Percentiles rank a stretch among this genome's conserved stretches.
These are phyloP conservation scores for Calonectria henricotiae DNA, from an alignment of 2,329 filamentous ascomycete species.

Conservation along the genomic window DNA sequence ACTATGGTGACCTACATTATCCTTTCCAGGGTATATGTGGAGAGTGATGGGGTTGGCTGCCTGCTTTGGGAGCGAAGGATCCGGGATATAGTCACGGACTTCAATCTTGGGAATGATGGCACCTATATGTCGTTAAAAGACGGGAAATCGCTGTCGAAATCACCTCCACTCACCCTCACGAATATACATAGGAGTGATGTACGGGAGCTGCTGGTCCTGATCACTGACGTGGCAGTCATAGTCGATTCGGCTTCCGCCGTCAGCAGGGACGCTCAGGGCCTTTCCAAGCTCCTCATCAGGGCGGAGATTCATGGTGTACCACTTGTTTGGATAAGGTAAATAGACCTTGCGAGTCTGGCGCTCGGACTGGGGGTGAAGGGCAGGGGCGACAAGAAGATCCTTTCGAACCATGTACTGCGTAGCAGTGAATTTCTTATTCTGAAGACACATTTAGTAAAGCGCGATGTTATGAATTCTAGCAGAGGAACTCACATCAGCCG, in stretches of 20 bases:
- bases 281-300: conserved; percentile 5
- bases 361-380: conserved; percentile 2
- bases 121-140: background rate
- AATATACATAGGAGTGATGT: conserved; percentile 27
- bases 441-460: background rate
- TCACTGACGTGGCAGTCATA: conserved; percentile 16
- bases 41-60: conserved; percentile 21
- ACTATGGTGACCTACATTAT: background rate
- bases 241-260: conserved; percentile 17
- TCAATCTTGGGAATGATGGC: conserved; percentile 26
- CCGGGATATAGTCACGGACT: conserved; percentile 14
- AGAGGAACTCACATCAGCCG: background rate
- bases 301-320: conserved; percentile 23
- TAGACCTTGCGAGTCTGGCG: conserved; percentile 3
- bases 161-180: conserved; percentile 9
- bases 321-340: conserved; percentile 11
- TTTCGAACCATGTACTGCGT: conserved; percentile 30
- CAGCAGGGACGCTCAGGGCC: background rate
- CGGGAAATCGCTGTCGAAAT: background rate
- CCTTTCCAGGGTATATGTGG: conserved; percentile 27
- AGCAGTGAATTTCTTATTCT: conserved; percentile 24
- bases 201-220: conserved; percentile 20
- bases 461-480: background rate
- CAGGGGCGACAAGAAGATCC: conserved; percentile 23
- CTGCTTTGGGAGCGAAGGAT: background rate